Conservation (phyloP, 2,329 filamentous ascomycete genomes). For the Aspergillus pseudoterreus region DNA sequence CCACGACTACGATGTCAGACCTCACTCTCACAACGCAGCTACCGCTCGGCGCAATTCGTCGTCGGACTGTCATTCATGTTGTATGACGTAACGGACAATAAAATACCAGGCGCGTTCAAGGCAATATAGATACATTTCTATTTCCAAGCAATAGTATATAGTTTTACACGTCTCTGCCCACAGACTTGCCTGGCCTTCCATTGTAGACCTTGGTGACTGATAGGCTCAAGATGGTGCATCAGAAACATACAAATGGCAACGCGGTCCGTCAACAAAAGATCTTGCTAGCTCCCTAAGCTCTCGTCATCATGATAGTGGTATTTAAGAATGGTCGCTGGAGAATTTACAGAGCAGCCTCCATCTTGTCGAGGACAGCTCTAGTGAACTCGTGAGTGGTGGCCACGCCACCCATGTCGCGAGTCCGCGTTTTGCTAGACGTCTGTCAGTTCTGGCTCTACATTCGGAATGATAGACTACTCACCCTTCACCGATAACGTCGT, state of each 20-base stretch:
- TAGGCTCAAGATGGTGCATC: background rate
- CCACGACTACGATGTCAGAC: too few relatives aligned
- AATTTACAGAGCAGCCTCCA: slow-evolving; percentile 69
- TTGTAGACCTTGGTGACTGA: background rate
- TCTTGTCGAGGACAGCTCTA: slow-evolving; percentile 86
- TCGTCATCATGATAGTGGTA: slow-evolving; percentile 24
- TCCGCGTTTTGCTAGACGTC: slow-evolving; percentile 68
- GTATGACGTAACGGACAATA: background rate
- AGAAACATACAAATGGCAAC: background rate
- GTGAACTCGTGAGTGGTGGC: slow-evolving; percentile 94
- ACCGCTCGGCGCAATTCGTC: too few relatives aligned
- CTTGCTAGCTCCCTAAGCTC: slow-evolving; percentile 14
- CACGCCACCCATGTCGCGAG: slow-evolving; percentile 91
- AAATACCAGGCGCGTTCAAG: background rate
- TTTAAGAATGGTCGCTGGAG: slow-evolving; percentile 11
- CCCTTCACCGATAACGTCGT: slow-evolving; percentile 84
- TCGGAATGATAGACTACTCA: slow-evolving; percentile 46
- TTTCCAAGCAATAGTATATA: slow-evolving; percentile 12
- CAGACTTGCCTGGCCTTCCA: slow-evolving; percentile 6
- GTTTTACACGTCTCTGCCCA: slow-evolving; percentile 13
- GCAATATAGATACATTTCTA: slow-evolving; percentile 5
- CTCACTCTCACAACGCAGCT: background rate
- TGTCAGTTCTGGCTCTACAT: slow-evolving; percentile 37
- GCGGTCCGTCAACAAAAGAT: slow-evolving; percentile 3
- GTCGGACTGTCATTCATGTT: background rate